Evolutionary conservation across 768 basidiomycete species (phyloP).

Genomic region (Infundibulicybe gibba): DNA sequence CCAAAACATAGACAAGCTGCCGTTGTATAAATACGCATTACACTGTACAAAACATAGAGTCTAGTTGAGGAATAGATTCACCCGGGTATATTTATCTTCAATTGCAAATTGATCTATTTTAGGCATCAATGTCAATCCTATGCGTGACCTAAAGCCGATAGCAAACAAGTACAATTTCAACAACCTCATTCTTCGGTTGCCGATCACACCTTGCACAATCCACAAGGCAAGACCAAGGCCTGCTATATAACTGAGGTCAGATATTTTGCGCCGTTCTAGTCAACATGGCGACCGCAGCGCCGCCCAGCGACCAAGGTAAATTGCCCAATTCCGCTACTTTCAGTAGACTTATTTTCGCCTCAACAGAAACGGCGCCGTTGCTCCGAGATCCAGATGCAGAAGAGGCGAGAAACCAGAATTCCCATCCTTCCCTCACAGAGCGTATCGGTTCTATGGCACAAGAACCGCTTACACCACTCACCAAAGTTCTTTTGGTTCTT

Average conservation of each 20-base stretch:
- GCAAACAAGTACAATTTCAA: too few species aligned
- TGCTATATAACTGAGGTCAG: slow-evolving; percentile 8
- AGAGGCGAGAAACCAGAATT: slow-evolving; percentile 18
- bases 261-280: not conserved
- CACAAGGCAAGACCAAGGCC: slow-evolving; percentile 5
- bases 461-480: slow-evolving; percentile 79
- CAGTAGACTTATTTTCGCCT: slow-evolving; percentile 1
- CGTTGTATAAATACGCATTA: too few species aligned
- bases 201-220: slow-evolving; percentile 2
- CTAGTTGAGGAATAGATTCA: too few species aligned
- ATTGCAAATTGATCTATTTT: too few species aligned
- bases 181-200: too few species aligned
- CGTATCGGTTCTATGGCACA: slow-evolving; percentile 56
- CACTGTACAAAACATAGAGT: not conserved
- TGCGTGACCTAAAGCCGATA: too few species aligned
- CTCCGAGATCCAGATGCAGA: slow-evolving; percentile 47
- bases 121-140: too few species aligned
- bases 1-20: not conserved
- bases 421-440: slow-evolving; percentile 33
- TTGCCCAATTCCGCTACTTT: slow-evolving; percentile 4
- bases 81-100: too few species aligned
- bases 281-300: slow-evolving; percentile 52
- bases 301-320: slow-evolving; percentile 56
- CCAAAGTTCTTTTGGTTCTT: slow-evolving; percentile 76
- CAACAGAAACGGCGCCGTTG: slow-evolving; percentile 62